Evolutionary conservation across 1,284 basidiomycete species (phyloP), one percentile per base, ranked within the genome.

Genomic region (Cutaneotrichosporon cyanovorans): DNA sequence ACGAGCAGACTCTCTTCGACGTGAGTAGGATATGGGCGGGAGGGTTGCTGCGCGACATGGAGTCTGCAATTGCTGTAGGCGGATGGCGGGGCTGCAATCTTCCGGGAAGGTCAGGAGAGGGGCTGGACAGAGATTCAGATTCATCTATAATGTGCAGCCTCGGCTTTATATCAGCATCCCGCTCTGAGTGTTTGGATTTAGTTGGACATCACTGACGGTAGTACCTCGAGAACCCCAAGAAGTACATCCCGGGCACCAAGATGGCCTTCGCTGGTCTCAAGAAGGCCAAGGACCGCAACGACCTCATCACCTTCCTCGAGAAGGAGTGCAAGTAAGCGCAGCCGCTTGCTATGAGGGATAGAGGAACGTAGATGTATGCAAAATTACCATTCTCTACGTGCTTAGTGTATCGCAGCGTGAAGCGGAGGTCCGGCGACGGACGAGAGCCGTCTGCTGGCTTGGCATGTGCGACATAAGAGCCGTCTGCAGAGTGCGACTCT

Each of bases 261-360:
- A 93, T 93, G 91, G 90, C 90, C 53, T 96, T 95, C 62, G 89
- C 91, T 58, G 91, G 91, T 64, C 76, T 96, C 69, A 95, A 95
- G 83, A 95, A 95, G 80, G 85, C 87, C 30, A 90, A 90, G 79
- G 91, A 95, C 74, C 83, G 90, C 74, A 85, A 83, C 73, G 87
- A 93, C 76, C 82, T 93, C 39, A 63, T 71, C 53, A 57, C 65
- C 51, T 60, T 61, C 56, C 58, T 69, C 39, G 58, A 48, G 28
- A 56, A 65, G 53, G 42, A 61, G 65, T 65, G 37, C 43, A 28
- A 28, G 25, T 38, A 45, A 39, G 31, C n/a, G n/a, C 43, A 19
- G 16, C 12, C 30, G 25, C 21, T 30, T 25, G 23, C 41, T 42
- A 35, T 12, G 25, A 42, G 32, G 34, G 20, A 32, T 42, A 42